phyloP scores from a whole-genome alignment of 768 basidiomycete species.

The Termitomyces sp. region DNA sequence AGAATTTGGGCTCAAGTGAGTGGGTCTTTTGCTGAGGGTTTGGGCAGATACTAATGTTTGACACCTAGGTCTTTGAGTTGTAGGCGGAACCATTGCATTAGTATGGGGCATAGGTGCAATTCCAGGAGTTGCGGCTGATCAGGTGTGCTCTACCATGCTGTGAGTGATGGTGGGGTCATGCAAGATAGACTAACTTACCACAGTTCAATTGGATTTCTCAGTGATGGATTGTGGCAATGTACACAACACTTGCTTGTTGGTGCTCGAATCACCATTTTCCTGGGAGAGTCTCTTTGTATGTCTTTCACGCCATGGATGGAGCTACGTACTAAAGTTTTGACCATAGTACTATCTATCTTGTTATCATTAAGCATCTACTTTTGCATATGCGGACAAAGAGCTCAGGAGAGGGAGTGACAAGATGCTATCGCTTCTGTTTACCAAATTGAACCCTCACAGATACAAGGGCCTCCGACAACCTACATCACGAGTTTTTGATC shows the following conservation, averaged over 20 bases:
- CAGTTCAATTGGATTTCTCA: not conserved
- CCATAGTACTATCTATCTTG: conserved; percentile 8
- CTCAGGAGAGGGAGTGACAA: conserved; percentile 6
- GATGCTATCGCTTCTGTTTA: conserved; percentile 16
- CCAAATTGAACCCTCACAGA: conserved; percentile 18
- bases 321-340: not conserved
- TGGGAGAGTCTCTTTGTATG: conserved; percentile 13
- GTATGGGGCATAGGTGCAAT: conserved; percentile 13
- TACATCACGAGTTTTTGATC: conserved; percentile 16
- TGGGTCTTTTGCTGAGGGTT: not conserved
- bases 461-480: conserved; percentile 17
- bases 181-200: not conserved
- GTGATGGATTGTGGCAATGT: conserved; percentile 16
- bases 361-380: conserved; percentile 11
- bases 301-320: not conserved
- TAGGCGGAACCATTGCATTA: conserved; percentile 6
- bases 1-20: conserved; percentile 8
- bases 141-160: conserved; percentile 16
- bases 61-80: conserved; percentile 12
- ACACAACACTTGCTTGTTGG: conserved; percentile 12
- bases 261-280: conserved; percentile 15
- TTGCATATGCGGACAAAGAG: conserved; percentile 9
- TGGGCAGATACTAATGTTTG: not conserved
- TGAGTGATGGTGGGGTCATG: not conserved
- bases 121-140: conserved; percentile 17